Base-by-base conservation (phyloP, 305 asterid genomes). In the Fraxinus paxiana region DNA sequence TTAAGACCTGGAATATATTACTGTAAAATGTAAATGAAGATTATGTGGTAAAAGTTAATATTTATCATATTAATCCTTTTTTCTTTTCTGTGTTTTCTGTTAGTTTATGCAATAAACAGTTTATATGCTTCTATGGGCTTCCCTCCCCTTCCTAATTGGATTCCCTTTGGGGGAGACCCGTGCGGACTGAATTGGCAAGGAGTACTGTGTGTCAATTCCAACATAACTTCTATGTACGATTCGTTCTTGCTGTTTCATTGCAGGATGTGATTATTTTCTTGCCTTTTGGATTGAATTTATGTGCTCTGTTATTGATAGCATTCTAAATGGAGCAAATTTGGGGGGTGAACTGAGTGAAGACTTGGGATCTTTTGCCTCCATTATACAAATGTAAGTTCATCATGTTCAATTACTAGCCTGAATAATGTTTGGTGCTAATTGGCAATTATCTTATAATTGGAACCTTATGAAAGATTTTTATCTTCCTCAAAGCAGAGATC, bases 111-210 rank as follows among this genome's bases (percentile, higher is more conserved):
- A 28, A 90, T 96, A 75, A 89, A 87, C 81, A 90, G 91, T 87
- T 86, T 96, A 15, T 90, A 94, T 86, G 85, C 86, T 73, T 87
- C 92, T 71, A 83, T 96, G 88, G 95, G 94, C 80, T 82, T 67
- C 77, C 98, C 98, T 0, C 83, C 83, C 8, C 93, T 96, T 77
- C 82, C 91, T 46, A 96, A 96, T 51, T 96, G 99, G 98, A 38
- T 88, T 33, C 92, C 91, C 13, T 4, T 82, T 59, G 98, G 96
- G 78, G 97, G 94, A 71, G 99, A 96, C 88, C 99, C 99, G 3
- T 96, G 99, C 28, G 98, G 97, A 76, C 87, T 86, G 2, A 83
- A 86, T 81, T 96, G 99, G 99, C 93, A 87, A 82, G 99, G 99
- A 10, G 94, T 96, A 63, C 91, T 85, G 77, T 96, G 99, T 83